These are phyloP conservation scores for Boletus rufocinnamomeus DNA, from an alignment of 768 basidiomycete genomes.

Conservation along the genomic window DNA sequence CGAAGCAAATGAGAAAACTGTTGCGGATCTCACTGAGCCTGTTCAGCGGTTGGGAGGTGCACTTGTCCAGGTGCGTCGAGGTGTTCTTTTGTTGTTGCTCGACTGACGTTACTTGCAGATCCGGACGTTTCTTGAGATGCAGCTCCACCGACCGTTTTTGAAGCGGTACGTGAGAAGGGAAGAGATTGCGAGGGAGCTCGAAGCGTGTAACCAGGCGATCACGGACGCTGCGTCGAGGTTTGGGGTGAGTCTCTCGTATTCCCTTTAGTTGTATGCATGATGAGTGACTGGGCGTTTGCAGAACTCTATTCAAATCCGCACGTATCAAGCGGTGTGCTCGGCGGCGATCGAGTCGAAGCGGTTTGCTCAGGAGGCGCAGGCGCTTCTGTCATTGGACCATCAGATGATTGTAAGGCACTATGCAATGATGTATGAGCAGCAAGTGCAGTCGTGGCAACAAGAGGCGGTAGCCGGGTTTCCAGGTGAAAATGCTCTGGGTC, in stretches of 20 bases:
- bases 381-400: constrained; percentile 20
- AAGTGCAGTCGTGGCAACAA: constrained; percentile 1
- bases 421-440: constrained; percentile 11
- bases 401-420: constrained; percentile 17
- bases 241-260: constrained; percentile 20
- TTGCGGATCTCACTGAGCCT: constrained; percentile 51
- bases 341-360: constrained; percentile 33
- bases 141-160: constrained; percentile 69
- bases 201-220: constrained; percentile 52
- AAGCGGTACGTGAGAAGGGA: constrained; percentile 77
- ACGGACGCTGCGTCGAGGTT: constrained; percentile 43
- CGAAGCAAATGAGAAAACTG: constrained; percentile 55
- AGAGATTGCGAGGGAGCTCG: constrained; percentile 59
- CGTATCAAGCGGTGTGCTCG: constrained; percentile 49
- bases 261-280: not conserved
- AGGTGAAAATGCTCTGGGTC: constrained; percentile 14
- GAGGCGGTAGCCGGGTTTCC: not conserved
- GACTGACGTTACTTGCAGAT: constrained; percentile 38
- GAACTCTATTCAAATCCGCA: constrained; percentile 55
- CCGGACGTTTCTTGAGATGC: constrained; percentile 54
- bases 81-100: not conserved
- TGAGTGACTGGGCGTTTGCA: constrained; percentile 14
- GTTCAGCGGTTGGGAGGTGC: constrained; percentile 35
- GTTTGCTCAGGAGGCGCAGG: constrained; percentile 22
- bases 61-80: constrained; percentile 47